Conservation (phyloP, 2,329 filamentous ascomycete genomes). For the Pseudogymnoascus sp. region DNA sequence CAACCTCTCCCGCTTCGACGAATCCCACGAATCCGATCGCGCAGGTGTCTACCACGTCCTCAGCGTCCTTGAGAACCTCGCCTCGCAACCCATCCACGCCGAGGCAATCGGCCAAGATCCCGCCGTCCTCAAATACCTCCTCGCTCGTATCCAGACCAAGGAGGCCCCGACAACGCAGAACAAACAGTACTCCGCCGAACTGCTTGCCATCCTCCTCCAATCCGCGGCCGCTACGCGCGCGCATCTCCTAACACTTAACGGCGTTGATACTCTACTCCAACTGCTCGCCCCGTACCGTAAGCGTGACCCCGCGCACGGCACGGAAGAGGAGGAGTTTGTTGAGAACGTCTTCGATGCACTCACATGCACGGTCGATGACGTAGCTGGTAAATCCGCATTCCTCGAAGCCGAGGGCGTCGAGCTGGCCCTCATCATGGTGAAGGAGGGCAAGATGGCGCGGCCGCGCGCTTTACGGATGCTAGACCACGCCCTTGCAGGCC, state of each 20-base stretch:
- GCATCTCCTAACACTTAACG: slow-evolving; percentile 56
- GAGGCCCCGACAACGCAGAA: slow-evolving; percentile 73
- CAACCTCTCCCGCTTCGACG: slow-evolving; percentile 73
- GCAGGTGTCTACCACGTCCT: slow-evolving; percentile 82
- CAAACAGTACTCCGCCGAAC: slow-evolving; percentile 88
- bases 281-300: slow-evolving; percentile 77
- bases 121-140: slow-evolving; percentile 65
- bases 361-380: slow-evolving; percentile 69
- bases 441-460: slow-evolving; percentile 79
- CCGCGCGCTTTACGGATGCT: slow-evolving; percentile 68
- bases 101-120: slow-evolving; percentile 64
- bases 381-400: slow-evolving; percentile 68
- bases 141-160: slow-evolving; percentile 59
- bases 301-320: slow-evolving; percentile 74
- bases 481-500: slow-evolving; percentile 66
- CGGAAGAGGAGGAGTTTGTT: slow-evolving; percentile 88
- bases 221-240: slow-evolving; percentile 57
- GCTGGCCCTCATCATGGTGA: slow-evolving; percentile 82
- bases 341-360: slow-evolving; percentile 88
- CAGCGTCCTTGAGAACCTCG: slow-evolving; percentile 75
- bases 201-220: slow-evolving; percentile 82
- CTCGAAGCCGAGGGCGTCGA: slow-evolving; percentile 87
- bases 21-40: slow-evolving; percentile 64
- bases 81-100: slow-evolving; percentile 58
- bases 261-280: slow-evolving; percentile 72